A percentile compares a stretch with the other conserved stretches of the same genome.
These are phyloP conservation scores for Xylariaceae sp. DNA, from an alignment of 2,329 filamentous ascomycete species.

Conservation along the genomic window DNA sequence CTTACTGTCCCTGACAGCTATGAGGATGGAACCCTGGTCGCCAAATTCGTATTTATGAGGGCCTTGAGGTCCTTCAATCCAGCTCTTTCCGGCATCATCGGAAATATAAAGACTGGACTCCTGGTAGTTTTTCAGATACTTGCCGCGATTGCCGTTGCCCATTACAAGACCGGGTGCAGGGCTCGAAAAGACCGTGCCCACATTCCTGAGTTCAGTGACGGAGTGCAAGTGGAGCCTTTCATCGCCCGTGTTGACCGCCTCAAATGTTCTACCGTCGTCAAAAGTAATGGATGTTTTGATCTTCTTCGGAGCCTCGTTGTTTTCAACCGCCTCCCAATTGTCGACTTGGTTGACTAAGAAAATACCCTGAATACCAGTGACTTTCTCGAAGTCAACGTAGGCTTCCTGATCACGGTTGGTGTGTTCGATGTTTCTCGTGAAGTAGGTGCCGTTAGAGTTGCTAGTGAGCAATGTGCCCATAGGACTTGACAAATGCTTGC, in stretches of 20 bases:
- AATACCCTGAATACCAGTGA: constrained; percentile 85
- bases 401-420: constrained; percentile 78
- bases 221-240: constrained; percentile 83
- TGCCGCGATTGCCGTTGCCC: constrained; percentile 87
- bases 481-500: constrained; percentile 54
- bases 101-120: constrained; percentile 84
- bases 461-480: constrained; percentile 92
- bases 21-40: constrained; percentile 81
- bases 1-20: constrained; percentile 74
- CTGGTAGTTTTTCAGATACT: constrained; percentile 63
- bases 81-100: constrained; percentile 82
- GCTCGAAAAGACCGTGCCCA: constrained; percentile 86
- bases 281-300: constrained; percentile 83
- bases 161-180: constrained; percentile 90
- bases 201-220: constrained; percentile 76
- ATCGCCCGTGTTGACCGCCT: constrained; percentile 63
- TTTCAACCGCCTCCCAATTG: constrained; percentile 73
- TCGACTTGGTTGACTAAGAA: constrained; percentile 85
- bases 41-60: constrained; percentile 96
- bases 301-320: constrained; percentile 56
- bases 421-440: constrained; percentile 84
- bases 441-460: constrained; percentile 96
- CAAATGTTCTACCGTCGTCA: constrained; percentile 87
- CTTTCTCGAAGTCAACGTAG: constrained; percentile 91
- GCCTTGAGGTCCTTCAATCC: constrained; percentile 69